Percentiles rank a stretch among this genome's conserved stretches.
Evolutionary conservation across 2,329 filamentous ascomycete genomes (phyloP).

Genomic region (Epichloe uncinata): DNA sequence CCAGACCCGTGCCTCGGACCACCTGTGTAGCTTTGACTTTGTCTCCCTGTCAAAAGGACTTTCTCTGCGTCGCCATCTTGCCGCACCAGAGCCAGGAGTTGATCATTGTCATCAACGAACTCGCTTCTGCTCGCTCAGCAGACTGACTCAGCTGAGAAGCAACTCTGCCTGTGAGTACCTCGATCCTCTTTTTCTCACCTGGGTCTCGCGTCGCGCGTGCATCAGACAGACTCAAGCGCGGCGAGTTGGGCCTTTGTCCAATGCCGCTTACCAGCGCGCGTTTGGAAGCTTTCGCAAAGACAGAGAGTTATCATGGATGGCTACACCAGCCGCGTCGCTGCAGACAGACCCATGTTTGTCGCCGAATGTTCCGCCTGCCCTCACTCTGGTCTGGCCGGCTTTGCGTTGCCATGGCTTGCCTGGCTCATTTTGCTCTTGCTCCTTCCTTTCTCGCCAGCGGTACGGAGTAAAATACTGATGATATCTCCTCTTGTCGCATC

Average conservation of each 20-base stretch:
- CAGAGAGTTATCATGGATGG: slow-evolving; percentile 3
- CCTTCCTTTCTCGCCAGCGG: slow-evolving; percentile 7
- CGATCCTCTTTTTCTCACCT: slow-evolving; percentile 9
- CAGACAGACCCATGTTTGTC: slow-evolving; percentile 10
- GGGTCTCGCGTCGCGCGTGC: slow-evolving; percentile 1
- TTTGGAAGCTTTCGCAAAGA: slow-evolving; percentile 5
- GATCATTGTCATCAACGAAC: slow-evolving; percentile 11
- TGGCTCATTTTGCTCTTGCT: slow-evolving; percentile 2
- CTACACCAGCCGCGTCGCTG: slow-evolving; percentile 12
- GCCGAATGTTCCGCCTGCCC: slow-evolving; percentile 5
- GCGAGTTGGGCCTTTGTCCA: slow-evolving; percentile 2
- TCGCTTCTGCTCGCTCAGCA: slow-evolving; percentile 11
- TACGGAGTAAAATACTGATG: slow-evolving; percentile 11
- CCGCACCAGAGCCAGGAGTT: slow-evolving; percentile 8
- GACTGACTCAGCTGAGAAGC: slow-evolving; percentile 13
- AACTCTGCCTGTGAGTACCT: slow-evolving; percentile 24
- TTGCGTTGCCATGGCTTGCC: slow-evolving; percentile 6
- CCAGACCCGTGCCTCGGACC: slow-evolving; percentile 10
- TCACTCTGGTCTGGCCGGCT: slow-evolving; percentile 4
- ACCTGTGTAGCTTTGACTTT: slow-evolving; percentile 12
- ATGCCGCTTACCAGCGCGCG: slow-evolving; percentile 8
- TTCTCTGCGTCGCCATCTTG: slow-evolving; percentile 9
- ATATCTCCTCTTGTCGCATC: slow-evolving; percentile 11
- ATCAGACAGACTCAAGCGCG: not conserved
- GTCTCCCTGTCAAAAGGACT: slow-evolving; percentile 8